Conservation (phyloP, 371 early-diverging fungal species). For the Blakeslea trispora region DNA sequence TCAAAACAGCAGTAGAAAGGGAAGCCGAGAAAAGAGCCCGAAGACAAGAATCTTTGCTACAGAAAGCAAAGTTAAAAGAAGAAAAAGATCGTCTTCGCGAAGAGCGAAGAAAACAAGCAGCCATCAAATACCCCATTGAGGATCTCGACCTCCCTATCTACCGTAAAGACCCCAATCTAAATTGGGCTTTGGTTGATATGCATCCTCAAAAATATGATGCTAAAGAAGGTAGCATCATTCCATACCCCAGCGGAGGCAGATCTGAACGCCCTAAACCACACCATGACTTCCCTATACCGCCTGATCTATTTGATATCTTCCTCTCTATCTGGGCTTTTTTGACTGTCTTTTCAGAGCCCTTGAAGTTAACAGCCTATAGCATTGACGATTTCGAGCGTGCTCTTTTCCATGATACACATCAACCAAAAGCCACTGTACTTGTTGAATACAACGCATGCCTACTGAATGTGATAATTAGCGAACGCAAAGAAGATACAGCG, state of each 20-base stretch:
- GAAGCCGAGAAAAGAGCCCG: conserved; percentile 47
- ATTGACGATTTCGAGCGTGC: conserved; percentile 51
- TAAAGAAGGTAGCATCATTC: conserved; percentile 22
- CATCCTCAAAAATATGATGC: conserved; percentile 28
- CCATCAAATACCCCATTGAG: conserved; percentile 65
- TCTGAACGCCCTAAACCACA: conserved; percentile 36
- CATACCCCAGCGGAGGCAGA: conserved; percentile 48
- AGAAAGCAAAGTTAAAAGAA: conserved; percentile 40
- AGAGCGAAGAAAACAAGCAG: conserved; percentile 38
- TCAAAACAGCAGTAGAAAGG: conserved; percentile 34
- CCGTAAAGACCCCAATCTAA: conserved; percentile 48
- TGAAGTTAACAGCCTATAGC: conserved; percentile 36
- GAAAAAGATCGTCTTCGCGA: conserved; percentile 39
- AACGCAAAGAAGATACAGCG: conserved; percentile 41
- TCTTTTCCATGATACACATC: conserved; percentile 24
- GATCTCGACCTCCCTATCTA: conserved; percentile 61
- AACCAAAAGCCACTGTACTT: conserved; percentile 33
- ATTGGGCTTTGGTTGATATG: conserved; percentile 49
- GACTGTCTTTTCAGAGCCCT: conserved; percentile 45
- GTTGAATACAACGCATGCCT: conserved; percentile 38
- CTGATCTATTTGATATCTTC: conserved; percentile 36
- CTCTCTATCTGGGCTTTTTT: conserved; percentile 45
- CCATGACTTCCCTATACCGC: conserved; percentile 25
- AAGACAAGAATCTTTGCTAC: conserved; percentile 39
- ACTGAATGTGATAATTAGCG: conserved; percentile 49